Base-by-base conservation (phyloP, 768 basidiomycete genomes). In the Dioszegia hungarica region DNA sequence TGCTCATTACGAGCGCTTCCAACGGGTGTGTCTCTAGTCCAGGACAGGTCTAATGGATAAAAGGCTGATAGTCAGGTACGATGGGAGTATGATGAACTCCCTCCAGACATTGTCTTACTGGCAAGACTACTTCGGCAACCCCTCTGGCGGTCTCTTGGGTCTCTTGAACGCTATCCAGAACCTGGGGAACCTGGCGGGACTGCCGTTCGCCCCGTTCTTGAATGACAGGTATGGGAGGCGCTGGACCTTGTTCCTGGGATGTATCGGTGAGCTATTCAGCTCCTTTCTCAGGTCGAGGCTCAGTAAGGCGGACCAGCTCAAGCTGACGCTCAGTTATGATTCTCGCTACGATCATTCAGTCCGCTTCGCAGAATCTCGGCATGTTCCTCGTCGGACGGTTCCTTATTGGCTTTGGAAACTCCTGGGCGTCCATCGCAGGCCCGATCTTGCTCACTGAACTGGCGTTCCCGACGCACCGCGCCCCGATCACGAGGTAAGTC, bases 371-470 rank as follows among this genome's bases (percentile, higher is more conserved):
- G 46, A 63, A 59, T 50, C 25, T 59, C 11, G 62, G 48, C 27
- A 63, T 63, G 62, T 63, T 63, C 44, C 56, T 63, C 48, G 59
- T 28, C 19, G 19, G 38, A 27, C 53, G 62, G 20, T 54, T 60
- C 54, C n/a, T 59, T 27, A 67, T 68, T 86, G 85, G 85, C 9
- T 56, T 63, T 22, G 59, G 63, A 34, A 31, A 41, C 29, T 24
- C 48, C 17, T 56, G 46, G 39, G 74, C 69, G 80, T 84, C 83
- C 24, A 86, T 83, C 65, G 84, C 88, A 39, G 87, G 88, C 8
- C 89, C 89, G 12, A 82, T 90, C 81, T 77, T 90, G 78, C 84
- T 90, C 51, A 85, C 87, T 39, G 90, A 91, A 75, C 77, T 90
- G n/a, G 81, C 89, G 0, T 90, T 90, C 73, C 89, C 89, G 14